Evolutionary conservation across 306 rosid species (phyloP).

Genomic region (Geum urbanum): DNA sequence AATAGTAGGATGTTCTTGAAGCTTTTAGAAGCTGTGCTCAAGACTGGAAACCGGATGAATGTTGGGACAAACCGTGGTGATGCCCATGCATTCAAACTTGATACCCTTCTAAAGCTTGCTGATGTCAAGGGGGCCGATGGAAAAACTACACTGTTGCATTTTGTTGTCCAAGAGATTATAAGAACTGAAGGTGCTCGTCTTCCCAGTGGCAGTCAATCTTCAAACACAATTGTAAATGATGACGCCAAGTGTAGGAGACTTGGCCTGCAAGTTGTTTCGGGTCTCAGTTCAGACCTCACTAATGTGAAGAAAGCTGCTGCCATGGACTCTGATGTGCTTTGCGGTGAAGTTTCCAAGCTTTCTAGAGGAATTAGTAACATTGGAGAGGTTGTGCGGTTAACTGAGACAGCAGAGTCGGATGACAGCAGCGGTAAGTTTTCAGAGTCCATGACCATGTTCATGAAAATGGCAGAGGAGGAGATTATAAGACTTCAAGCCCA

Average conservation of each 20-base stretch:
- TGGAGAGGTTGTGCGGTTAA: constrained; percentile 42
- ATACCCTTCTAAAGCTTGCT: constrained; percentile 91
- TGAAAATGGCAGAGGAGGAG: constrained; percentile 76
- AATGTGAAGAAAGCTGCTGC: constrained; percentile 92
- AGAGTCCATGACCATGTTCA: constrained; percentile 71
- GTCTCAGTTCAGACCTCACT: constrained; percentile 71
- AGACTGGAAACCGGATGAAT: constrained; percentile 96
- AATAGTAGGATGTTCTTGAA: constrained; percentile 91
- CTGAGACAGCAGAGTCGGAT: constrained; percentile 30
- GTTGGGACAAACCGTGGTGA: constrained; percentile 98
- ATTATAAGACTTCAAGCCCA: constrained; percentile 71
- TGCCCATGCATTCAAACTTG: constrained; percentile 96
- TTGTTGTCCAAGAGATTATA: constrained; percentile 93
- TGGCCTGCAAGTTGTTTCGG: constrained; percentile 79
- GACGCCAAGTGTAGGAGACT: constrained; percentile 76
- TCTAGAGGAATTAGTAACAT: constrained; percentile 62
- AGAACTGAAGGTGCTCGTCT: constrained; percentile 85
- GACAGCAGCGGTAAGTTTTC: constrained; percentile 46
- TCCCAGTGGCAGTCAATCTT: constrained; percentile 38
- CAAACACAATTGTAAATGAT: constrained; percentile 39
- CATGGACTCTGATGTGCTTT: constrained; percentile 81
- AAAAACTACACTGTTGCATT: constrained; percentile 84
- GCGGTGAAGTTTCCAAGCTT: constrained; percentile 74
- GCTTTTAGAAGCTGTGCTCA: constrained; percentile 92
- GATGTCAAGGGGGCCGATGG: constrained; percentile 93